Conservation (phyloP, 176 grass and related monocot genomes). For the Metroxylon sagu region DNA sequence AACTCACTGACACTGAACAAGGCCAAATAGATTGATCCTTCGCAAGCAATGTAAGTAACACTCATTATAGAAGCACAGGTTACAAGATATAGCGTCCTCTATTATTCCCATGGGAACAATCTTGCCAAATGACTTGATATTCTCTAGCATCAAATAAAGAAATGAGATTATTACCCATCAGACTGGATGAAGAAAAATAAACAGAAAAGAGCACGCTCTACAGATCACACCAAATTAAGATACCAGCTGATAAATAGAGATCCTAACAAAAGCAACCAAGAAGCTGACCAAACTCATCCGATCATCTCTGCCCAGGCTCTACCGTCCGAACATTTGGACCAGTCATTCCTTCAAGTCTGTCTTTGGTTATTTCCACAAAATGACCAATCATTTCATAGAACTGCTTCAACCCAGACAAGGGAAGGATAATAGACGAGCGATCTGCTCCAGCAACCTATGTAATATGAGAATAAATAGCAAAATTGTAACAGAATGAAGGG, state of each 20-base stretch:
- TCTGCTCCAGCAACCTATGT: constrained; percentile 86
- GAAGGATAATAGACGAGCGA: constrained; percentile 92
- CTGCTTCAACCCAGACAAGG: constrained; percentile 89
- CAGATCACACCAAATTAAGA: too few relatives aligned
- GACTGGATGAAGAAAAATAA: not conserved
- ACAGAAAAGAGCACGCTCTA: not conserved
- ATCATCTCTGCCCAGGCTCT: constrained; percentile 73
- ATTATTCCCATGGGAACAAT: too few relatives aligned
- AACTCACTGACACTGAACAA: too few relatives aligned
- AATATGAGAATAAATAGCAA: not conserved
- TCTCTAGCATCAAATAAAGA: too few relatives aligned
- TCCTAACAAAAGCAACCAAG: not conserved
- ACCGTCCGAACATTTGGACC: constrained; percentile 67
- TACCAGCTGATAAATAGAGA: not conserved
- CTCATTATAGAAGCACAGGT: too few relatives aligned
- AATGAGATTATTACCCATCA: constrained; percentile 9
- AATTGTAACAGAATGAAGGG: not conserved
- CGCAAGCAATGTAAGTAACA: too few relatives aligned
- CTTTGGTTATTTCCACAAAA: constrained; percentile 99
- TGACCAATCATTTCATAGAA: constrained; percentile 99
- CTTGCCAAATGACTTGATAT: too few relatives aligned
- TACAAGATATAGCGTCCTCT: too few relatives aligned
- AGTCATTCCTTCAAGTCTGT: constrained; percentile 81
- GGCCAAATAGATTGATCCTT: too few relatives aligned
- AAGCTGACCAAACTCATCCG: constrained; percentile 4